phyloP scores from a whole-genome alignment of 805 yeast genomes.

The Sungouiella blattae region DNA sequence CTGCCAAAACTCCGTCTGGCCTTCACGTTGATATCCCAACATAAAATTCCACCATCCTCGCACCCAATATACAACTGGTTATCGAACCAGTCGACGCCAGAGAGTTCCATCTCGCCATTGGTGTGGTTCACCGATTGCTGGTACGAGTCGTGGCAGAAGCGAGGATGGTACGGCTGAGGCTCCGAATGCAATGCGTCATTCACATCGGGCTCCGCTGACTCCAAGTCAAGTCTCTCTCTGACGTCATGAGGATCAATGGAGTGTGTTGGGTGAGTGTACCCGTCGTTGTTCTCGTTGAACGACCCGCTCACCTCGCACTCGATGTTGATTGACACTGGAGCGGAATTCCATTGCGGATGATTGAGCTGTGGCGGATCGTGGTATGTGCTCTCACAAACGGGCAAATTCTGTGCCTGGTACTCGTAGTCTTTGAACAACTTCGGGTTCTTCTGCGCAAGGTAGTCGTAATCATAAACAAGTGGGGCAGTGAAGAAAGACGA shows the following conservation, averaged over 20 bases:
- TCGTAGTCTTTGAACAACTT: conserved; percentile 34
- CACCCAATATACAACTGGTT: conserved; percentile 36
- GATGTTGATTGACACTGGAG: neutral
- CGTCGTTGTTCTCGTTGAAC: neutral
- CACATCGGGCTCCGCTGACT: neutral
- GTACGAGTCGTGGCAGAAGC: conserved; percentile 24
- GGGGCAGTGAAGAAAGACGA: conserved; percentile 27
- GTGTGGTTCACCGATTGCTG: conserved; percentile 31
- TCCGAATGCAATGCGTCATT: neutral
- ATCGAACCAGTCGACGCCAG: conserved; percentile 37
- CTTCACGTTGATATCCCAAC: conserved; percentile 68
- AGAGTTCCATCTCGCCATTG: conserved; percentile 42
- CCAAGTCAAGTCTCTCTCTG: conserved; percentile 1
- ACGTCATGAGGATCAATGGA: neutral
- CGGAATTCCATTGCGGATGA: conserved; percentile 19
- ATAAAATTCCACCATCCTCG: conserved; percentile 59
- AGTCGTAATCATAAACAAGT: conserved; percentile 41
- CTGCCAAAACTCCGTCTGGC: conserved; percentile 61
- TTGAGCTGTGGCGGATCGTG: conserved; percentile 17
- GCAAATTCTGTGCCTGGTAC: conserved; percentile 26
- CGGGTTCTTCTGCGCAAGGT: conserved; percentile 33
- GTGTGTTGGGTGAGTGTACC: neutral
- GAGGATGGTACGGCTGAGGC: conserved; percentile 6
- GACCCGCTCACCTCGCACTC: neutral
- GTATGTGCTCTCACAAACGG: neutral